phyloP scores from a whole-genome alignment of 192 early-diverging fungal species.

The Borealophlyctis nickersoniae region DNA sequence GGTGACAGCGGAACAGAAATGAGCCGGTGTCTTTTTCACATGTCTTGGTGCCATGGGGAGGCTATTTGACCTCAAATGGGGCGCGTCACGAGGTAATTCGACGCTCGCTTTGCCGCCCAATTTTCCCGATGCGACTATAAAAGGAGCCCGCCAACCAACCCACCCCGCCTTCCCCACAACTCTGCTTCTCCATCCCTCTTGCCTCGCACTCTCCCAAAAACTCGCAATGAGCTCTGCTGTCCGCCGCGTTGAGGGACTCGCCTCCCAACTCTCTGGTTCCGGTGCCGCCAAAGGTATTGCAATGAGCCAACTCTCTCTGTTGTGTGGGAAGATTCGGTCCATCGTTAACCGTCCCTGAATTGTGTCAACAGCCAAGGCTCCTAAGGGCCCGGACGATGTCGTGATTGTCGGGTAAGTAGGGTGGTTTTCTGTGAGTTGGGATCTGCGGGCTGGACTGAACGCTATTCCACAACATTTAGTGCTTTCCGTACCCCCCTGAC shows the following conservation, averaged over 20 bases:
- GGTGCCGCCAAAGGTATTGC: neutral
- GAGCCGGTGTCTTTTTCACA: no score
- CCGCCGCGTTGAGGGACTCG: neutral
- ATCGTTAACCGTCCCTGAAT: neutral
- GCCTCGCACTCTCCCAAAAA: no score
- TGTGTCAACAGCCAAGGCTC: constrained; percentile 30
- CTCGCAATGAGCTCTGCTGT: constrained; percentile 1
- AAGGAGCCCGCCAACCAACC: no score
- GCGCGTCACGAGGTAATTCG: no score
- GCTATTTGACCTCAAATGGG: no score
- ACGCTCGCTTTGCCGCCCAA: no score
- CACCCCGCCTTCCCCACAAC: no score
- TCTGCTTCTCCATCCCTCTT: no score
- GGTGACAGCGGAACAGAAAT: no score
- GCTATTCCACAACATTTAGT: neutral
- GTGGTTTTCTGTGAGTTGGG: neutral
- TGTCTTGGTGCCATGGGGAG: no score
- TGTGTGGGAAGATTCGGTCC: no score
- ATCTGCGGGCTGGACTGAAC: neutral
- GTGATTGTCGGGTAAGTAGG: constrained; percentile 70
- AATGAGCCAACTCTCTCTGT: neutral
- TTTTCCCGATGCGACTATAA: no score
- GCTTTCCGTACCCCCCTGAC: constrained; percentile 87
- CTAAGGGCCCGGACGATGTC: constrained; percentile 83
- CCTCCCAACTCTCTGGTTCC: neutral